These are phyloP conservation scores for Elongisporangium anandrum DNA, from an alignment of 352 stramenopile genomes.

Conservation along the genomic window DNA sequence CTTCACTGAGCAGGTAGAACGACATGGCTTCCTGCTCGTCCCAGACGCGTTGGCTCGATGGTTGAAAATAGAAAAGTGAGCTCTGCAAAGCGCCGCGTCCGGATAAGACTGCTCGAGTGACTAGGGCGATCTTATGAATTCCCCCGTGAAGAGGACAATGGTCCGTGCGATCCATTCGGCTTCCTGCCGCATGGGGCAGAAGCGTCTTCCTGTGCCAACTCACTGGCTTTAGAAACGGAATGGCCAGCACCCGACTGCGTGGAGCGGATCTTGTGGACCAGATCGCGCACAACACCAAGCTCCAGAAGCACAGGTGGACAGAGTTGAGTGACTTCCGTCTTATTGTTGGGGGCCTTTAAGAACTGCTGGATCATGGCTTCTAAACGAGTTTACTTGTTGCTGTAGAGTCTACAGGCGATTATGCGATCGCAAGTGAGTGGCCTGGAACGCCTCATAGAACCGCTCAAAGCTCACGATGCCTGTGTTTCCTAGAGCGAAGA, in stretches of 20 bases:
- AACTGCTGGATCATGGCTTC: too few species aligned
- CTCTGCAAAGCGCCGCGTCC: background rate
- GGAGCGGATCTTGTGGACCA: conserved; percentile 52
- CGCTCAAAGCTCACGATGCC: background rate
- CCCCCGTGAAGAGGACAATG: background rate
- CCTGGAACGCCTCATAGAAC: background rate
- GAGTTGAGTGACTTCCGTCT: conserved; percentile 33
- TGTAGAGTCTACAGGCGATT: conserved; percentile 47
- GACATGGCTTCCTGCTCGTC: conserved; percentile 25
- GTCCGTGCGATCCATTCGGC: background rate
- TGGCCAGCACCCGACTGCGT: conserved; percentile 12
- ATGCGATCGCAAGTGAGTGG: conserved; percentile 50
- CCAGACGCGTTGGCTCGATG: background rate
- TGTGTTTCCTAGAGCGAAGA: conserved; percentile 25
- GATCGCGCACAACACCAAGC: conserved; percentile 30
- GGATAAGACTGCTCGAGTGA: background rate
- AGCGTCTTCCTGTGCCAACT: background rate
- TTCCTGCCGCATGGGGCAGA: background rate
- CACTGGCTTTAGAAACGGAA: background rate
- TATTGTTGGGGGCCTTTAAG: background rate
- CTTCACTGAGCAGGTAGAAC: conserved; percentile 70
- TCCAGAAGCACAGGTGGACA: conserved; percentile 53
- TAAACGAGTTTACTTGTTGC: background rate
- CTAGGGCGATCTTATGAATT: background rate
- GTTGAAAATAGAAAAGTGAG: background rate